Evolutionary conservation across 345 rosid genomes (phyloP).

Genomic region (Eucalyptus erythrocorys): DNA sequence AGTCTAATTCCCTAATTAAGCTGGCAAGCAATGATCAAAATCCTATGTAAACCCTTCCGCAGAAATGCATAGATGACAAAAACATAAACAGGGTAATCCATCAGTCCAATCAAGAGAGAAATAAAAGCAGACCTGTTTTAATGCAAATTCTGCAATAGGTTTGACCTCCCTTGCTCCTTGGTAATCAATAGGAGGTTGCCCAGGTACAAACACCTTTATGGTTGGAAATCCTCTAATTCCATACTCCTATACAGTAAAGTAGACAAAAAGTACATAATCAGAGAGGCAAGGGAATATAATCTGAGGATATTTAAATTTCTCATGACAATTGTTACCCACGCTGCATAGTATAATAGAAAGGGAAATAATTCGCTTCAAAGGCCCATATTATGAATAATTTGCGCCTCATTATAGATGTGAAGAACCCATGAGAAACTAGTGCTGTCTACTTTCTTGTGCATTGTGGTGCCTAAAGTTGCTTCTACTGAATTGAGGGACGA

Average conservation of each 20-base stretch:
- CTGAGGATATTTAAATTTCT: not conserved
- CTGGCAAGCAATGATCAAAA: not conserved
- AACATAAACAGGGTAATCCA: not conserved
- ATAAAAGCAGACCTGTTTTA: slow-evolving; percentile 45
- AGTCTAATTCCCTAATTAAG: not conserved
- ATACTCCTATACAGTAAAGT: slow-evolving; percentile 48
- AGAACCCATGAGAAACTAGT: not conserved
- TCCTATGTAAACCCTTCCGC: not conserved
- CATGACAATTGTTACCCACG: accelerated
- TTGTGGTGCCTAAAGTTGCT: not conserved
- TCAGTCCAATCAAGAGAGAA: not conserved
- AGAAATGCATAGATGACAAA: not conserved
- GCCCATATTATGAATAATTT: not conserved
- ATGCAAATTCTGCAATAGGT: slow-evolving; percentile 62
- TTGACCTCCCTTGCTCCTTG: slow-evolving; percentile 94
- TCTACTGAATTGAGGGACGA: not conserved
- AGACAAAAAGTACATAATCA: not conserved
- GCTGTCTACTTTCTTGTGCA: not conserved
- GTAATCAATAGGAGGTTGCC: slow-evolving; percentile 81
- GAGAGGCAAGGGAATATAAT: not conserved
- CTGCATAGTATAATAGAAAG: not conserved
- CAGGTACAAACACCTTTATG: slow-evolving; percentile 80
- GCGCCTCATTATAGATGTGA: not conserved
- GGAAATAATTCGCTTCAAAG: not conserved
- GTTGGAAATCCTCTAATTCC: slow-evolving; percentile 92